Evolutionary conservation across 1,284 basidiomycete genomes (phyloP), one percentile per base, ranked within the genome.

Genomic region (Irpex sp.): DNA sequence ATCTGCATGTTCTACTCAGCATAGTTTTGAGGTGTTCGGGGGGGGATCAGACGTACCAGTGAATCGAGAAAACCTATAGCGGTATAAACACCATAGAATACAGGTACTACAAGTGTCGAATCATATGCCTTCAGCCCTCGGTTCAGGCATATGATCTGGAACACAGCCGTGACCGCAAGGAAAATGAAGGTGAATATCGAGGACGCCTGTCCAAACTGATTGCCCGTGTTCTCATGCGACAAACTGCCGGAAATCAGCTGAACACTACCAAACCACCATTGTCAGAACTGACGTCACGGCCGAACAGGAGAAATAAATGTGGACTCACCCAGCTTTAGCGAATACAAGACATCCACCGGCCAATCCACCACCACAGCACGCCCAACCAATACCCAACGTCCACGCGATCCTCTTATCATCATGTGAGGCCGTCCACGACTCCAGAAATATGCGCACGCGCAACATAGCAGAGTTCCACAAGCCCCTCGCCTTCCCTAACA

Each of bases 301-400:
- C 19, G 33, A 55, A 61, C 23, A 69, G 64, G 65, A 72, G 68
- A 57, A 51, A 21, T 51, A 19, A 5, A 18, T 45, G 42, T 45
- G 42, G 5, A 80, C 88, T 73, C 68, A 91, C 90, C 83, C 84
- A 37, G 90, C 91, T 73, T 96, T 96, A 1, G 95, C 94, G 69
- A 97, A 96, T 2, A 98, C 92, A 56, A 98, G 79, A 74, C 87
- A 90, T 49, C 88, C 87, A 2, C 95, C 95, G 1, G 93, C 93
- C 36, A 98, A 78, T 37, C 91, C 87, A 6, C 95, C 95, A 35
- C 94, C 94, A 59, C 87, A 87, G 61, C 93, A 93, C 1, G 93
- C 90, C 94, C 94, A 98, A 0, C 88, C 90, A 57, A 97, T 91
- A 5, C 94, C 95, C 54, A 95, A 81, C 14, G 92, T 87, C 90